Evolutionary conservation across 805 yeast genomes (phyloP).

Genomic region (Hanseniaspora lachancei): DNA sequence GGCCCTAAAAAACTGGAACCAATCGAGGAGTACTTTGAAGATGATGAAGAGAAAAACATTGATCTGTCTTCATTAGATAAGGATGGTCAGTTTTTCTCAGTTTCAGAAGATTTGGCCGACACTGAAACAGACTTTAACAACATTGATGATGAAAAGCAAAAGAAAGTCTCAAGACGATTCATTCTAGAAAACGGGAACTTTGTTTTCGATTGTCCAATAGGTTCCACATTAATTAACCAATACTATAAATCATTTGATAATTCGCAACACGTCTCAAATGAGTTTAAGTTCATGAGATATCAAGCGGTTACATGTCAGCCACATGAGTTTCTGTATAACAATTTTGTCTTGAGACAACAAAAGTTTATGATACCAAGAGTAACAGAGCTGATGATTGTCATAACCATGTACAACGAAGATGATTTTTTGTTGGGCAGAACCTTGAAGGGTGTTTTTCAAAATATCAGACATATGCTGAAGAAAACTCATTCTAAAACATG

Average conservation of each 20-base stretch:
- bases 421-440: constrained; percentile 74
- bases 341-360: constrained; percentile 72
- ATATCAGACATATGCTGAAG: constrained; percentile 59
- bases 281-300: constrained; percentile 78
- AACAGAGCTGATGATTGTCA: constrained; percentile 74
- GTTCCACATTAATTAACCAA: constrained; percentile 48
- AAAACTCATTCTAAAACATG: constrained; percentile 58
- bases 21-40: not conserved
- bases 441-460: constrained; percentile 78
- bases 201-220: constrained; percentile 78
- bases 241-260: constrained; percentile 34
- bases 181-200: constrained; percentile 51
- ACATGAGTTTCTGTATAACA: constrained; percentile 41
- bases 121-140: not conserved
- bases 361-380: constrained; percentile 64
- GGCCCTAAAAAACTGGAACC: not conserved
- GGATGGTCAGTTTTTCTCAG: not conserved
- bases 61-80: not conserved
- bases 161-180: constrained; percentile 20
- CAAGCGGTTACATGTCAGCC: constrained; percentile 94
- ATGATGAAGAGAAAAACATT: not conserved
- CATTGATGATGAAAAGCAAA: not conserved
- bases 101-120: not conserved
- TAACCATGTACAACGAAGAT: constrained; percentile 84
- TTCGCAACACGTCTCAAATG: constrained; percentile 35